phyloP scores from a whole-genome alignment of 208 protist species.

The Leishmania braziliensis region DNA sequence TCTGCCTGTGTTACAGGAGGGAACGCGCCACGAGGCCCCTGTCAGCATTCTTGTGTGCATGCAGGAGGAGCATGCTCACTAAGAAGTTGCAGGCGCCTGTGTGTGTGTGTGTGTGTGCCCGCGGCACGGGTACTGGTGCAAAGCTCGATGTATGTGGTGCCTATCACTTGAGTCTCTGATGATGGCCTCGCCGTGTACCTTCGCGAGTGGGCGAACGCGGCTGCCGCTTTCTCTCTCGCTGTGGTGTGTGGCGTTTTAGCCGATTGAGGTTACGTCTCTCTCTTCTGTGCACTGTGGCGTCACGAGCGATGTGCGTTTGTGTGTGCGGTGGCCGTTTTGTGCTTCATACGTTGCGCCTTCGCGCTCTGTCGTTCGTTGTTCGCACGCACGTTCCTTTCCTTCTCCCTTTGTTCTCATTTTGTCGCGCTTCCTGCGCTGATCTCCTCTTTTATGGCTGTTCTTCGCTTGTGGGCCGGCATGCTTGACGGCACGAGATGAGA shows the following conservation, averaged over 20 bases:
- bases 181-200: not conserved
- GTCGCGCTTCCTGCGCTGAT: not conserved
- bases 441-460: not conserved
- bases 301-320: not conserved
- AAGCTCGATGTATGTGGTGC: not conserved
- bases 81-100: not conserved
- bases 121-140: not conserved
- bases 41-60: not conserved
- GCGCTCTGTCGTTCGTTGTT: not conserved
- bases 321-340: not conserved
- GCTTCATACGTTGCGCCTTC: not conserved
- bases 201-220: not conserved
- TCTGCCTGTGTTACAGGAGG: too few relatives aligned
- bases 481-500: not conserved
- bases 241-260: not conserved
- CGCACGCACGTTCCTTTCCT: not conserved
- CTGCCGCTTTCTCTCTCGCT: not conserved
- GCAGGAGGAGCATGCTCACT: not conserved
- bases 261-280: not conserved
- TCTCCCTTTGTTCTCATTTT: slow-evolving; percentile 1
- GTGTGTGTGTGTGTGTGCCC: not conserved
- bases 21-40: not conserved
- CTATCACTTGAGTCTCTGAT: not conserved
- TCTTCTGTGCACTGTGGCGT: not conserved
- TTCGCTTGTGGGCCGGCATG: not conserved